Evolutionary conservation across 1,139 yeast genomes (phyloP), one percentile per base, ranked within the genome.

Genomic region (Suhomyces bokatorum): DNA sequence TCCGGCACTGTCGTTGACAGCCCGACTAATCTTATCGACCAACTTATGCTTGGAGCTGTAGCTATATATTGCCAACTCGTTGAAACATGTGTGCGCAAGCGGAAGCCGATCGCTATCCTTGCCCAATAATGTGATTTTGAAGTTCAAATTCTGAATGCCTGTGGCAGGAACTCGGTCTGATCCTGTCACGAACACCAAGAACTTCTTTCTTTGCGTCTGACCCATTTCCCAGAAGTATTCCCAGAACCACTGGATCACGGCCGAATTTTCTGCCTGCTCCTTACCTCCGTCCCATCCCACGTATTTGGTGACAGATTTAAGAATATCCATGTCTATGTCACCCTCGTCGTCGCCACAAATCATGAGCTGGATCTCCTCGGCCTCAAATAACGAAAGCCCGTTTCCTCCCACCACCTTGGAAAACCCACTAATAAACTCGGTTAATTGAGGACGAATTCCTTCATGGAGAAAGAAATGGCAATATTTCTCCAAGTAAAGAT

Each of bases 161-260:
- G 96, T 88, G 0, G 97, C 96, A 0, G 98, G 98, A 11, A 93
- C 76, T 39, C 97, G 69, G 58, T 90, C 97, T 1, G 96, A 84
- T 0, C 98, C 97, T 0, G 97, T 90, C 6, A 91, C 83, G 64
- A 93, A 93, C 29, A 77, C 73, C 34, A 93, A 66, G 33, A 91
- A 68, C 53, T 77, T 78, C 53, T 82, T 80, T 54, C 87, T 95
- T 28, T 76, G 67, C 1, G 51, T 55, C 35, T 69, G 67, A 1
- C 70, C 63, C 52, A 85, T 66, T 5, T 61, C 56, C 11, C 66
- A 67, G 52, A 90, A 73, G 59, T 80, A 80, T 17, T 83, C 81
- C 98, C 98, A 93, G 59, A 93, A 88, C 97, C 98, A 91, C 29
- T 58, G 47, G 4, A 89, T 72, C 0, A 81, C 69, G 0, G 52